Evolutionary conservation across 768 basidiomycete species (phyloP).

Genomic region (Hemileccinum impolitum): DNA sequence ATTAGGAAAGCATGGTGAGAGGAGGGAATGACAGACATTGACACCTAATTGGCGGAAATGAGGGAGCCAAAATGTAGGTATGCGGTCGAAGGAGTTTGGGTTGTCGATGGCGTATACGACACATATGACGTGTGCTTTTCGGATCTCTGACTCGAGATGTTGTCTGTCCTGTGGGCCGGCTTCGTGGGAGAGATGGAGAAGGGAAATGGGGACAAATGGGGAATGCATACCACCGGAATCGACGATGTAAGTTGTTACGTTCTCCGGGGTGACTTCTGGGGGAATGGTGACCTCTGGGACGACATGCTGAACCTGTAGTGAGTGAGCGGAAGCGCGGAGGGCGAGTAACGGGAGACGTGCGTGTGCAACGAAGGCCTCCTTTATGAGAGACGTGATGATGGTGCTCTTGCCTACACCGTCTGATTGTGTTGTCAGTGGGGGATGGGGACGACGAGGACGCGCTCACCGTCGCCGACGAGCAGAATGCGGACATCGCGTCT

Average conservation of each 20-base stretch:
- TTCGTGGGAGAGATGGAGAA: constrained; percentile 31
- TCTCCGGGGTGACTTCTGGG: constrained; percentile 94
- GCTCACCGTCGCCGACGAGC: constrained; percentile 88
- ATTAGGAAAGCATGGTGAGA: constrained; percentile 5
- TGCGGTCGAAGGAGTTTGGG: constrained; percentile 92
- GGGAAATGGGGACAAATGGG: not conserved
- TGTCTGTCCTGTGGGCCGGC: constrained; percentile 82
- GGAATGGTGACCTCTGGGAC: constrained; percentile 98
- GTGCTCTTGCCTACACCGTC: constrained; percentile 98
- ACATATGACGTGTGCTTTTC: constrained; percentile 97
- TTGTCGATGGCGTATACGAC: constrained; percentile 98
- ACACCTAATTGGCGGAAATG: constrained; percentile 93
- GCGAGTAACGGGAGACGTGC: constrained; percentile 42
- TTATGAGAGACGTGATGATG: constrained; percentile 95
- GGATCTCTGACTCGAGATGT: constrained; percentile 92
- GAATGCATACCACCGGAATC: constrained; percentile 83
- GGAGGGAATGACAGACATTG: constrained; percentile 57
- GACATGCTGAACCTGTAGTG: constrained; percentile 80
- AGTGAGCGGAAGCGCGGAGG: constrained; percentile 2
- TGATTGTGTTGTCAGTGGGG: constrained; percentile 31
- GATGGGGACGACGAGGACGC: constrained; percentile 5
- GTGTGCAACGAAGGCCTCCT: constrained; percentile 89
- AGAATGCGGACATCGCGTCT: constrained; percentile 92
- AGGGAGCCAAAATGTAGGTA: constrained; percentile 98
- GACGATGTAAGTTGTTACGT: constrained; percentile 96